Base-by-base conservation (phyloP, 768 basidiomycete species). In the Pholiota molesta region DNA sequence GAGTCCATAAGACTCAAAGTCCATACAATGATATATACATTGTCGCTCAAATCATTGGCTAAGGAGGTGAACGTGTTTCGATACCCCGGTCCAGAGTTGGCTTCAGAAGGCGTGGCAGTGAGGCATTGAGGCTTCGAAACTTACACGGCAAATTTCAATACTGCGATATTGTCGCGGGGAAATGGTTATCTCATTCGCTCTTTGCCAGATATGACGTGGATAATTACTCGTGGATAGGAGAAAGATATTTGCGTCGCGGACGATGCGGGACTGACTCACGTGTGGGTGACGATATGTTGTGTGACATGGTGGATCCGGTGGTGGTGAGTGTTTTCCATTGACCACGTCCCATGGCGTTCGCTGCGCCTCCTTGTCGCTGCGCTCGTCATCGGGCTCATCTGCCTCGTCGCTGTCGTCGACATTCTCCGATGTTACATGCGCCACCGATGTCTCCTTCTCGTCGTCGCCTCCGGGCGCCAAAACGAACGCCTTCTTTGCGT, bases 401-500 rank as follows among this genome's bases (percentile, higher is more conserved):
- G 72, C 77, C 0, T 77, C 76, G 4, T 76, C 76, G 16, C 64
- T 76, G 59, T 73, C 74, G 44, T 81, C 79, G 5, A 78, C 79
- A 2, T 78, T 80, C 63, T 76, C 78, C 9, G 78, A 79, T n/a
- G 62, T 72, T 51, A 69, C 73, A 29, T 57, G 59, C 53, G 62
- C 62, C 56, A 53, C 67, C 31, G 65, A 68, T 59, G 54, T 65
- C 44, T 66, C 73, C 37, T 57, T 73, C 37, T 70, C 75, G 1
- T 73, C 74, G 1, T 71, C 74, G 0, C 72, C 72, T 9, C 69
- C 76, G 0, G 68, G 66, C 4, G 71, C 77, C 44, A 84, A 83
- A 73, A 85, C 83, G 10, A 72, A 79, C 66, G 79, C 81, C 10
- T 82, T 83, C 71, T 79, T 83, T 71, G 73, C 79, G 39, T 77